Evolutionary conservation across 2,329 filamentous ascomycete species (phyloP), one percentile per base, ranked within the genome.

Genomic region (Lomentospora prolificans): DNA sequence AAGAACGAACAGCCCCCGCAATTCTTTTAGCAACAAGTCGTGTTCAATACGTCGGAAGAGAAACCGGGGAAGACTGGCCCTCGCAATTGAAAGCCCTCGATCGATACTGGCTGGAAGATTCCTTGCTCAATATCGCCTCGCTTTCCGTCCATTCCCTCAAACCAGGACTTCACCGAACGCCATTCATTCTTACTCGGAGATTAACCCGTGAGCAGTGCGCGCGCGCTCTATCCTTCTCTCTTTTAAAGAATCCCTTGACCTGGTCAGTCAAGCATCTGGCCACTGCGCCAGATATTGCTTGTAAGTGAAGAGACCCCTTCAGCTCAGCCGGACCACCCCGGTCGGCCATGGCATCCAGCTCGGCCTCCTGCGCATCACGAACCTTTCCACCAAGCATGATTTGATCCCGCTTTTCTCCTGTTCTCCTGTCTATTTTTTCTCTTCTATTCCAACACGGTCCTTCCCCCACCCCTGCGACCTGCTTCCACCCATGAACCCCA

Each of bases 91-190:
- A 27, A 50, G 27, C 25, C 19, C 52, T 46, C 39, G 24, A 53
- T 48, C 48, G 50, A 51, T 24, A 56, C 48, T 53, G 50, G 55
- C 36, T 52, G 33, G 50, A 64, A 65, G 62, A 64, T 61, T 64
- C 59, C 59, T 59, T 62, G 55, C 33, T 19, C 46, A 14, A 30
- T 48, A 48, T 33, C 53, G 53, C 27, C 30, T 24, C 50, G 30
- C 50, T 39, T 54, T 54, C n/a, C 52, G 30, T 44, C 36, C 22
- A 39, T 31, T 28, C 24, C 2, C 19, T 54, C 36, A 19, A 41
- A 39, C 52, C 52, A 25, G 44, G 44, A 48, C 24, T 46, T 54
- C 36, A 24, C 52, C 12, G n/a, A 14, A 22, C 4, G n/a, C 44
- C 12, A 24, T 17, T 51, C 46, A 24, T 48, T 55, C 30, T n/a